These are phyloP conservation scores for Aspergillus thermomutatus DNA, from an alignment of 2,329 filamentous ascomycete species.

Conservation along the genomic window DNA sequence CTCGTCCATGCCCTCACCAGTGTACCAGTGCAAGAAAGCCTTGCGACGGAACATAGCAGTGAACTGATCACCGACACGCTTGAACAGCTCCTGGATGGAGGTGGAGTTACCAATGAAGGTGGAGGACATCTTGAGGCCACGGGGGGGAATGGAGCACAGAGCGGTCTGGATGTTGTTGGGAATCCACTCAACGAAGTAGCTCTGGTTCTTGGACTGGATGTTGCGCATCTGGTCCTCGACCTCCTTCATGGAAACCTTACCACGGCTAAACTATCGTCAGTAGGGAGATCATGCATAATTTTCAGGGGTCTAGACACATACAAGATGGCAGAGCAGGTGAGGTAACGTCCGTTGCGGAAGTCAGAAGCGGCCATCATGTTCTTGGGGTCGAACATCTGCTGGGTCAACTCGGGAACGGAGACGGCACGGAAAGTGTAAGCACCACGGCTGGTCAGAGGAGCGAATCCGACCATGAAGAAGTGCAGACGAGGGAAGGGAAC, in stretches of 20 bases:
- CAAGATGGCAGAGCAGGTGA: slow-evolving; percentile 99
- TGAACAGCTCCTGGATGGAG: slow-evolving; percentile 99
- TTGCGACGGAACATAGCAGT: slow-evolving; percentile 99
- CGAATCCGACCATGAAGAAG: slow-evolving; percentile 99
- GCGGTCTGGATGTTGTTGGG: slow-evolving; percentile 99
- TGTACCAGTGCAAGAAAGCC: slow-evolving; percentile 99
- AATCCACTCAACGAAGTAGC: slow-evolving; percentile 99
- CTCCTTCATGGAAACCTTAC: slow-evolving; percentile 99
- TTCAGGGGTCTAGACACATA: slow-evolving; percentile 41
- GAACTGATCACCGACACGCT: slow-evolving; percentile 99
- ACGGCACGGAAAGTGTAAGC: slow-evolving; percentile 96
- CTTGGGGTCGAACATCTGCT: slow-evolving; percentile 99
- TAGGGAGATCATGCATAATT: background rate
- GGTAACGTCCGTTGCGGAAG: slow-evolving; percentile 99
- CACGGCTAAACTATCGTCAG: slow-evolving; percentile 63
- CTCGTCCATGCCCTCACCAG: slow-evolving; percentile 99
- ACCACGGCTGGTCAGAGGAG: slow-evolving; percentile 89
- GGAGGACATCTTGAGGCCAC: slow-evolving; percentile 97
- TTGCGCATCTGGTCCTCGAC: slow-evolving; percentile 99
- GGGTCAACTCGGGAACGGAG: slow-evolving; percentile 95
- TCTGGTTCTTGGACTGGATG: slow-evolving; percentile 99
- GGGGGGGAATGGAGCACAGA: slow-evolving; percentile 96
- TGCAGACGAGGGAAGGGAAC: slow-evolving; percentile 99
- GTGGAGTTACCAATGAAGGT: slow-evolving; percentile 99
- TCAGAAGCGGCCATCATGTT: slow-evolving; percentile 99